Base-by-base conservation (phyloP, 2,329 filamentous ascomycete species). In the Lasiodiplodia citricola region DNA sequence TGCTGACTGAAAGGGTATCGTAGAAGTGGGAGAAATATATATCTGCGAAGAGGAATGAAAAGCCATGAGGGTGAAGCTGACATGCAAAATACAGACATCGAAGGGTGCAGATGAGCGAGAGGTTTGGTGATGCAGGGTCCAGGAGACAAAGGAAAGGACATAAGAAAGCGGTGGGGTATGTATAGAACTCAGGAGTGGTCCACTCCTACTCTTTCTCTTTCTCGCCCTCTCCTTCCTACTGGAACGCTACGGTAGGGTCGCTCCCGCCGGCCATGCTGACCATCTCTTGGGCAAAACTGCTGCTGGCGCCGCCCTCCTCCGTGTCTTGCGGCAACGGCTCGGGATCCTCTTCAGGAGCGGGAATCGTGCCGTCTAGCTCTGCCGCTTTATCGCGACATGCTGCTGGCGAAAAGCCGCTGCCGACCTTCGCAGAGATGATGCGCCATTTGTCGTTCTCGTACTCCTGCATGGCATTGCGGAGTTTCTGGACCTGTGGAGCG, bases 401-500 rank as follows among this genome's bases (percentile, higher is more conserved):
- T 44, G 89, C 88, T 51, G 94, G 92, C 47, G 93, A 96, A 77
- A 97, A 96, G 57, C 94, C 94, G 63, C 90, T 92, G 70, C 94
- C 94, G 74, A 97, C 91, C 81, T 97, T 97, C 76, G 92, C 92
- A 70, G 94, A 91, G 71, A 97, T 90, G 76, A 96, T 93, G 73
- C 93, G 91, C 94, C 94, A 97, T 78, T 93, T 93, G 80, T 97
- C 94, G 82, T 91, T 92, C 77, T 96, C 92, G 83, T 95, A 95
- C 79, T 95, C 92, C 77, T 92, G 89, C 73, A 95, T 87, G 5
- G 92, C 91, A 67, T 86, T 89, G 71, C 88, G 90, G 74, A 96
- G 88, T 79, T 92, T 93, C 79, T 91, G 87, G 73, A 94, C 89
- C 92, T 95, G 77, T 70, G 21, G 41, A 18, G 41, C 21, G n/a